A percentile compares a stretch with the other conserved stretches of the same genome.
Evolutionary conservation across 306 rosid species (phyloP).

Genomic region (Vigna reflexopilosa): DNA sequence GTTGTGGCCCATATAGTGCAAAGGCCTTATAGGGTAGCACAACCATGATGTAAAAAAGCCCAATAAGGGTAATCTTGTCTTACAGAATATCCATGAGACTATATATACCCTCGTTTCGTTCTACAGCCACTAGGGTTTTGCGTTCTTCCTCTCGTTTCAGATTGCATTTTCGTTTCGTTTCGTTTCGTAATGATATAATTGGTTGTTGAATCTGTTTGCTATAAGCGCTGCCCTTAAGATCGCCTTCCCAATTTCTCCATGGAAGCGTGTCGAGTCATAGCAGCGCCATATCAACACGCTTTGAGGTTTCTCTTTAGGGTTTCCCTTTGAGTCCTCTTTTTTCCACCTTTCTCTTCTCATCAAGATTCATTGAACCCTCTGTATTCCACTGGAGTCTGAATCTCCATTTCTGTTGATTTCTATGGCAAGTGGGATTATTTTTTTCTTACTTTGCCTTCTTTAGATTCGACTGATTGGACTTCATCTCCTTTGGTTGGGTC

Average conservation of each 20-base stretch:
- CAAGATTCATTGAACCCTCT: conserved; percentile 38
- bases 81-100: not conserved
- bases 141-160: not conserved
- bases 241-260: conserved; percentile 63
- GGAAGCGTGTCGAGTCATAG: conserved; percentile 86
- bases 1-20: not conserved
- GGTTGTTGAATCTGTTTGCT: too few species aligned
- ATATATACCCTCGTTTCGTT: not conserved
- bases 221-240: conserved; percentile 80
- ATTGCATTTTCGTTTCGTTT: too few species aligned
- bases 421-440: not conserved
- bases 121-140: not conserved
- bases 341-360: conserved; percentile 34
- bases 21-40: too few species aligned
- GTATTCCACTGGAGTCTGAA: conserved; percentile 35
- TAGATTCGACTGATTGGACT: conserved; percentile 38
- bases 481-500: conserved; percentile 34
- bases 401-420: conserved; percentile 23
- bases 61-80: conserved; percentile 24
- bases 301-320: conserved; percentile 64
- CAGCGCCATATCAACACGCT: conserved; percentile 54
- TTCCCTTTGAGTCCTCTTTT: conserved; percentile 57
- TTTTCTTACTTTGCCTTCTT: not conserved
- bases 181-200: too few species aligned
- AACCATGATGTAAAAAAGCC: not conserved